A percentile compares a stretch with the other conserved stretches of the same genome.
Conservation (phyloP, 2,329 filamentous ascomycete species). For the Trichoderma citrinoviride region DNA sequence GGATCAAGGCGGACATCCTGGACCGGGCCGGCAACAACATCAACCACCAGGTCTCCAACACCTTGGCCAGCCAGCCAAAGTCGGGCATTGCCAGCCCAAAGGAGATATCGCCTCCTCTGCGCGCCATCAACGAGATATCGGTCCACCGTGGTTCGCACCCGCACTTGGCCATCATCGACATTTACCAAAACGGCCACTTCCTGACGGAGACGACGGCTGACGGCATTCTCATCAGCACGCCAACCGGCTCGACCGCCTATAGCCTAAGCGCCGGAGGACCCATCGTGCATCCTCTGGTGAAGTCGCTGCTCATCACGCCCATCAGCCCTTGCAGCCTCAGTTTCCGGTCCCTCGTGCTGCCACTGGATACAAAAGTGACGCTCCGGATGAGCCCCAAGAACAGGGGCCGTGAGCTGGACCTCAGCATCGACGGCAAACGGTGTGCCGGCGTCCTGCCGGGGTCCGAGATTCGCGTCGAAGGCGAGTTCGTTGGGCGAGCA, state of each 20-base stretch:
- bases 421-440: constrained; percentile 75
- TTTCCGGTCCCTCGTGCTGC: constrained; percentile 87
- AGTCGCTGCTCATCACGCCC: constrained; percentile 83
- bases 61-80: constrained; percentile 47
- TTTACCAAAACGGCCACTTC: constrained; percentile 84
- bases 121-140: constrained; percentile 92
- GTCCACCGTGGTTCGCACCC: constrained; percentile 88
- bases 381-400: constrained; percentile 80
- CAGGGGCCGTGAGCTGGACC: constrained; percentile 70
- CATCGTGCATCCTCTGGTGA: constrained; percentile 91
- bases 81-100: constrained; percentile 40
- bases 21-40: constrained; percentile 63
- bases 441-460: constrained; percentile 67
- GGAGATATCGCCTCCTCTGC: constrained; percentile 45
- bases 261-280: constrained; percentile 88
- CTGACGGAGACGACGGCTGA: constrained; percentile 93
- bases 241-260: constrained; percentile 94
- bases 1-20: constrained; percentile 83
- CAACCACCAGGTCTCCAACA: constrained; percentile 47
- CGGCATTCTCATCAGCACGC: constrained; percentile 90
- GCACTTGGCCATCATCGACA: constrained; percentile 87
- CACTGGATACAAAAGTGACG: constrained; percentile 79
- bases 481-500: constrained; percentile 66
- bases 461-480: constrained; percentile 84
- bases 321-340: constrained; percentile 91